These are phyloP conservation scores for Miscanthus sacchariflorus DNA, from an alignment of 202 grass and related monocot genomes.

Conservation along the genomic window DNA sequence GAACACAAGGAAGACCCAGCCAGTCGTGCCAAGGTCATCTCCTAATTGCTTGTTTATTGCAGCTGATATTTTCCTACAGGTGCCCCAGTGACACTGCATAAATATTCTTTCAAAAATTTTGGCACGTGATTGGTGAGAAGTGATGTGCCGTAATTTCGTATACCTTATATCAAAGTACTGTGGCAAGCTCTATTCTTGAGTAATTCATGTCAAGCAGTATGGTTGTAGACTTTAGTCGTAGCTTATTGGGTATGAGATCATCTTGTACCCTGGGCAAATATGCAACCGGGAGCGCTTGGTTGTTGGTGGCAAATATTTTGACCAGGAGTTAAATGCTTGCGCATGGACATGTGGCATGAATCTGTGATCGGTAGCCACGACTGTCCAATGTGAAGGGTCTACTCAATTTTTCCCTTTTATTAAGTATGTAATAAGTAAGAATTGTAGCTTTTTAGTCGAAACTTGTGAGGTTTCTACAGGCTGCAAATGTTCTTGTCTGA, in stretches of 20 bases:
- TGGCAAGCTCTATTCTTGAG: not conserved
- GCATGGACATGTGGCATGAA: not conserved
- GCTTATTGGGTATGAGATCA: not conserved
- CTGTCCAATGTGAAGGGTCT: not conserved
- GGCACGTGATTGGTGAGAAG: not conserved
- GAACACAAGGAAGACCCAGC: constrained; percentile 79
- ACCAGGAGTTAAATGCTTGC: not conserved
- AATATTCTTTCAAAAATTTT: not conserved
- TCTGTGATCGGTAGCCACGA: not conserved
- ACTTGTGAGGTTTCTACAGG: not conserved
- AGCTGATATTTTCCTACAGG: not conserved
- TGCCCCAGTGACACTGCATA: not conserved
- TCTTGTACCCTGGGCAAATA: not conserved
- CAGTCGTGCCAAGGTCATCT: constrained; percentile 64
- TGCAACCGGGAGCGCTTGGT: not conserved
- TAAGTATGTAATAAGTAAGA: not conserved
- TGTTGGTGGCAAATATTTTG: not conserved
- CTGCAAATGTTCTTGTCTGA: not conserved
- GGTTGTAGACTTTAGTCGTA: not conserved
- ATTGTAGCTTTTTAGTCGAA: not conserved
- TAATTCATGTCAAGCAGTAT: not conserved
- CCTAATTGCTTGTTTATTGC: constrained; percentile 39
- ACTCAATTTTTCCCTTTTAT: not conserved
- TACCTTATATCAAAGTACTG: not conserved
- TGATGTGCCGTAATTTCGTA: not conserved